Conservation (phyloP, 805 yeast genomes). For the Starmerella sirachaensis region DNA sequence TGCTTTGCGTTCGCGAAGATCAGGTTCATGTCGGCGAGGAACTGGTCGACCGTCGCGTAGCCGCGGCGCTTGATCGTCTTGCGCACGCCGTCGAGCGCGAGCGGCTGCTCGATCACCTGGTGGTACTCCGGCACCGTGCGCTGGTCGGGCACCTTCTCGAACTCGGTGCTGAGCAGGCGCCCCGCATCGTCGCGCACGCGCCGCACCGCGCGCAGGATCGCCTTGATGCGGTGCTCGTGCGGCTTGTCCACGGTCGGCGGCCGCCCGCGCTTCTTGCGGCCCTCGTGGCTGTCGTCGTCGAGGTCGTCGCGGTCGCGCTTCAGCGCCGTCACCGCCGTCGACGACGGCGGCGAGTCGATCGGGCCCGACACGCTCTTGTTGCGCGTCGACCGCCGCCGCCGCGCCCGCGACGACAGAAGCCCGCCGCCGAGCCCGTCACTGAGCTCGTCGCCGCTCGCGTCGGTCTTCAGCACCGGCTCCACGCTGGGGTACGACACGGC, state of each 20-base stretch:
- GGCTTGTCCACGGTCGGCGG: conserved; percentile 88
- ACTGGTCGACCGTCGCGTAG: conserved; percentile 63
- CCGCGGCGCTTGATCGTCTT: conserved; percentile 76
- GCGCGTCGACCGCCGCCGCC: conserved; percentile 23
- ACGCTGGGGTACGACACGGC: conserved; percentile 45
- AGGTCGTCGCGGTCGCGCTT: conserved; percentile 20
- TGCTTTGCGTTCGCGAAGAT: conserved; percentile 64
- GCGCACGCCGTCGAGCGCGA: conserved; percentile 41
- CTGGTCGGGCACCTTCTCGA: conserved; percentile 73
- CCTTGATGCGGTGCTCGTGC: conserved; percentile 82
- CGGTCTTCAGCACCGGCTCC: conserved; percentile 49
- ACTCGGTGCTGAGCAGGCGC: conserved; percentile 42
- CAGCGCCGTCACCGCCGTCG: conserved; percentile 6
- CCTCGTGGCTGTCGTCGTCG: conserved; percentile 26
- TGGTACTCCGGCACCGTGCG: conserved; percentile 42
- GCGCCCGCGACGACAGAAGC: conserved; percentile 18
- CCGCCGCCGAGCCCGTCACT: conserved; percentile 24
- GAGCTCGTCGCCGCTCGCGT: conserved; percentile 26
- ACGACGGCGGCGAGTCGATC: conserved; percentile 9
- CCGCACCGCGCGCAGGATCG: conserved; percentile 68
- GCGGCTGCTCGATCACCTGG: conserved; percentile 33
- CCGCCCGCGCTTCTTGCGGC: conserved; percentile 63
- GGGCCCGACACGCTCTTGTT: conserved; percentile 9
- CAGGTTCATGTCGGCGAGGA: conserved; percentile 61
- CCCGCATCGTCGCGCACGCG: conserved; percentile 49